phyloP scores from a whole-genome alignment of 345 rosid genomes.

The Murraya paniculata region DNA sequence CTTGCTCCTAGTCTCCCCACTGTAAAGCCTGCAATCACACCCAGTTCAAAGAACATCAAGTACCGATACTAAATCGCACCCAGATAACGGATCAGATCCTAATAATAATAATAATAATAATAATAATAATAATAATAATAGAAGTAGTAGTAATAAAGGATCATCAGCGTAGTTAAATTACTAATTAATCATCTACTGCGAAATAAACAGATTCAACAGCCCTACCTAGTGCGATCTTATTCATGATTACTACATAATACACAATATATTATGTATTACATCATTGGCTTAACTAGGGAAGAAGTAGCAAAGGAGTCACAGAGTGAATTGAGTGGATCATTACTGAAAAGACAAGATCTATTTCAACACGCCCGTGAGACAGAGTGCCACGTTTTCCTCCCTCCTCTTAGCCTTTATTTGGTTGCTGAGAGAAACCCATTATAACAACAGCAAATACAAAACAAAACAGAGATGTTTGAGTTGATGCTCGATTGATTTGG shows the following conservation, averaged over 20 bases:
- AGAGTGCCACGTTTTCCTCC: slow-evolving; percentile 52
- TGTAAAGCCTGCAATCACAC: slow-evolving; percentile 69
- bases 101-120: not conserved
- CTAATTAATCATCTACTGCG: no score
- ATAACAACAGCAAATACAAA: not conserved
- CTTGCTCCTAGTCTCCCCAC: slow-evolving; percentile 83
- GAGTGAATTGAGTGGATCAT: slow-evolving; percentile 9
- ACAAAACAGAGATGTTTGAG: slow-evolving; percentile 8
- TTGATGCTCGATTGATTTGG: not conserved
- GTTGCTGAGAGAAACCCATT: slow-evolving; percentile 34
- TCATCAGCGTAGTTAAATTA: not conserved
- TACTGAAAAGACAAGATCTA: slow-evolving; percentile 19
- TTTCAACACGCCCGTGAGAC: slow-evolving; percentile 58
- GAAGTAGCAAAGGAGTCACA: not conserved
- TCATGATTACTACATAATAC: not conserved
- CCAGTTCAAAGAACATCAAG: not conserved
- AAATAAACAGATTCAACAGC: not conserved
- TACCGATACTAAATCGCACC: not conserved
- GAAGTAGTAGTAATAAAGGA: no score
- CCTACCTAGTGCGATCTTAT: not conserved
- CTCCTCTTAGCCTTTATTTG: slow-evolving; percentile 37
- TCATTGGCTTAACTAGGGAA: no score
- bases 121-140: no score
- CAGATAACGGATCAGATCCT: slow-evolving; percentile 16
- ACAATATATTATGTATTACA: no score